Percentiles rank a stretch among this genome's conserved stretches.
Evolutionary conservation across 129 eudicot genomes (phyloP).

Genomic region (Heracleum sosnowskyi): DNA sequence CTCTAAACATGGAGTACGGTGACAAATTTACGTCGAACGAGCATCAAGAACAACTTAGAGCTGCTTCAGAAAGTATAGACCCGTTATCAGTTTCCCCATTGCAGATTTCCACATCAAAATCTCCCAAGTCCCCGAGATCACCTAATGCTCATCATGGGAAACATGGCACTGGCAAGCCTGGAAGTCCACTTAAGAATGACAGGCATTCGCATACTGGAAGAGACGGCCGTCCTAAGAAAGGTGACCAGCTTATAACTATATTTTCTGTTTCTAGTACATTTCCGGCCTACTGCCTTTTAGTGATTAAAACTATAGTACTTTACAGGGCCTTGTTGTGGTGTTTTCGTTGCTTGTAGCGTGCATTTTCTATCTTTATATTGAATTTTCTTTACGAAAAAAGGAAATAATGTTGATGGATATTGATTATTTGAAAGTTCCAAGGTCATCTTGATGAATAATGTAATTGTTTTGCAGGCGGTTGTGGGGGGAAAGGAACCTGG

Average conservation of each 20-base stretch:
- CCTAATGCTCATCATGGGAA: constrained; percentile 21
- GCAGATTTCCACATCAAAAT: constrained; percentile 38
- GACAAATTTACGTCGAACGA: constrained; percentile 35
- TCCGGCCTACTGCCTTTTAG: neutral
- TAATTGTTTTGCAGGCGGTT: constrained; percentile 44
- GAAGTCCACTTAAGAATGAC: constrained; percentile 40
- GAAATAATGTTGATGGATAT: neutral
- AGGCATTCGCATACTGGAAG: constrained; percentile 39
- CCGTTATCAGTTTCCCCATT: constrained; percentile 36
- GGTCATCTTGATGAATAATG: neutral
- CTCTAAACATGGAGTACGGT: constrained; percentile 38
- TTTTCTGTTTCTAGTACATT: neutral
- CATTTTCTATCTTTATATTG: neutral
- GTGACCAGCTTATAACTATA: constrained; percentile 6
- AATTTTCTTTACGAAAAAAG: neutral
- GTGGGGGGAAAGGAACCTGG: constrained; percentile 85
- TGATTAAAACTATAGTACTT: neutral
- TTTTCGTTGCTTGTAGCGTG: neutral
- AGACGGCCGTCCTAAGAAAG: constrained; percentile 67
- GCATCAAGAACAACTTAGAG: constrained; percentile 46
- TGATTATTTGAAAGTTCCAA: neutral
- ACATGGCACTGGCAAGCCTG: constrained; percentile 24
- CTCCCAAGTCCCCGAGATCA: constrained; percentile 33
- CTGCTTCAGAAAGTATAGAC: constrained; percentile 52
- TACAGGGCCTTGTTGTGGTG: neutral